Base-by-base conservation (phyloP, 768 basidiomycete species). In the Phaeolepiota aurea region DNA sequence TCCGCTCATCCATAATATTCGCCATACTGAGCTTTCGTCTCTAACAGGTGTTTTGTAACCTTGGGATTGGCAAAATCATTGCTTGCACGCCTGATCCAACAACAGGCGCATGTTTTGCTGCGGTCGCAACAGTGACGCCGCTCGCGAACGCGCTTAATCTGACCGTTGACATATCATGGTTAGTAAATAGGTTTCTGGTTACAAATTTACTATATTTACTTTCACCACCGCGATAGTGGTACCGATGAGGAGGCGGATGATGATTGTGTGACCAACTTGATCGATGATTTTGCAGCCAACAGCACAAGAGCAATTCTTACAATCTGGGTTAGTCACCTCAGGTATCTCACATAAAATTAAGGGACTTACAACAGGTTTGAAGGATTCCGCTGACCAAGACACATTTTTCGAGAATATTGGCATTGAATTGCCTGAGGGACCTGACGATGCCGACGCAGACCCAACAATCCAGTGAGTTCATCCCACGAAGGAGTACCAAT, bases 81-180 rank as follows among this genome's bases (percentile, higher is more conserved):
- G 37, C 55, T 16, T 57, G 55, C 37, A 38, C 48, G 9, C 49
- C 53, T 15, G 55, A 57, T 18, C 37, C 31, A 3, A 51, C 53
- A 20, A 53, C 52, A 13, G 47, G 49, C 5, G 42, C 43, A 12
- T 57, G 55, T 25, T 34, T 39, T 10, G 46, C 44, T 14, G 49
- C 55, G 3, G 41, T 51, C 10, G 48, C 46, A 20, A 57, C 55
- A 28, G 52, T 44, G 12, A 43, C 38, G 5, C 54, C 56, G 0
- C 44, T 48, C 22, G 54, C 52, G 9, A 34, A 43, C 10, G 35
- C 51, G 4, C 52, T 57, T 5, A 43, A 45, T 7, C 38, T 57
- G 3, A 45, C 47, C n/a, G 39, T 53, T 25, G 37, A 50, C 20
- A 54, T 50, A 15, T 40, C 47, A 34, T 57, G 55, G 55, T 57